phyloP scores from a whole-genome alignment of 2,329 filamentous ascomycete species.

The Cladosporium sphaerospermum region DNA sequence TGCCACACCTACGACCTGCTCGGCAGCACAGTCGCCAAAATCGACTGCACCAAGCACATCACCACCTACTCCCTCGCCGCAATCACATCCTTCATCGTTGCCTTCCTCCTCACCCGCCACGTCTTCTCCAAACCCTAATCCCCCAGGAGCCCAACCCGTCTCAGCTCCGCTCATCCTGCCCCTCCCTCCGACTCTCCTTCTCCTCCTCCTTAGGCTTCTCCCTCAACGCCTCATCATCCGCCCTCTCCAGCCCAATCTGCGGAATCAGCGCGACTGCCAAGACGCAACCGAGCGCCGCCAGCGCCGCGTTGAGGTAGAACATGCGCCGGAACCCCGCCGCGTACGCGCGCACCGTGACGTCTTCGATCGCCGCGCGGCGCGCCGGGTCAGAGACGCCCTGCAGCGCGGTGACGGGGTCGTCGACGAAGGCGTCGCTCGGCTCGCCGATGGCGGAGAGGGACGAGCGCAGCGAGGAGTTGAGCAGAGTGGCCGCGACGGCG shows the following conservation, averaged over 20 bases:
- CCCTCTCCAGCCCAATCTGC: slow-evolving; percentile 20
- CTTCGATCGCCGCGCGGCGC: not conserved
- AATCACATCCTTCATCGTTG: too few relatives aligned
- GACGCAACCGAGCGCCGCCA: slow-evolving; percentile 32
- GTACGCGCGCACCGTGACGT: slow-evolving; percentile 25
- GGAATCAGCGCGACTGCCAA: slow-evolving; percentile 34
- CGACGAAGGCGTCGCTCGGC: slow-evolving; percentile 45
- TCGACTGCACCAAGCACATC: too few relatives aligned
- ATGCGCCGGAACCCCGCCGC: slow-evolving; percentile 35
- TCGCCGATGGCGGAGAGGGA: not conserved
- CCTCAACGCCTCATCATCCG: not conserved
- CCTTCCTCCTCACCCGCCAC: too few relatives aligned
- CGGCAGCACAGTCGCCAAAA: too few relatives aligned
- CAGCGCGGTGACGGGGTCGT: slow-evolving; percentile 40
- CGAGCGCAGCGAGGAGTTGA: not conserved
- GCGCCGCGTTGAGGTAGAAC: slow-evolving; percentile 33
- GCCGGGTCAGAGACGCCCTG: slow-evolving; percentile 29
- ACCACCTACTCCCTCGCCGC: too few relatives aligned
- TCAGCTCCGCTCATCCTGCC: too few relatives aligned
- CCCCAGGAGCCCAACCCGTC: too few relatives aligned
- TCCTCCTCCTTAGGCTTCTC: not conserved
- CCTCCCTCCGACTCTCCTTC: not conserved
- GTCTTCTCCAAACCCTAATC: too few relatives aligned
- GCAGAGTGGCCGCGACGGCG: not conserved
- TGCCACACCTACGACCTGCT: too few relatives aligned